Percentiles rank a stretch among this genome's conserved stretches.
These are phyloP conservation scores for Silene latifolia DNA, from an alignment of 148 eudicot genomes.

Conservation along the genomic window DNA sequence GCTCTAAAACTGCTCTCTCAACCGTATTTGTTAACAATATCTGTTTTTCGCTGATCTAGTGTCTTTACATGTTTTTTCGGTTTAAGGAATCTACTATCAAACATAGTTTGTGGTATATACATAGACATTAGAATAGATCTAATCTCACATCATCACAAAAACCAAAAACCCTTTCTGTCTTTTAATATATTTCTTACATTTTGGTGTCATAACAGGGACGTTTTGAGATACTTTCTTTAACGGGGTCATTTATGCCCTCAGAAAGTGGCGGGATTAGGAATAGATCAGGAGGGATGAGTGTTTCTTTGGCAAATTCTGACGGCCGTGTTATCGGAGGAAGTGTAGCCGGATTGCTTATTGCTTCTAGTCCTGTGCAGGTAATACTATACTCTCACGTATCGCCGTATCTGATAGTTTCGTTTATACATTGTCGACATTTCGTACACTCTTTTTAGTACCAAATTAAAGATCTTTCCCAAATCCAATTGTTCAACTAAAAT, in stretches of 20 bases:
- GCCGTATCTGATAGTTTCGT: background rate
- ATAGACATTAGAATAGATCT: too few species aligned
- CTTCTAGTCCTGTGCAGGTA: conserved; percentile 94
- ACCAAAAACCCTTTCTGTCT: background rate
- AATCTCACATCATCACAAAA: too few species aligned
- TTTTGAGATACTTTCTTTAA: conserved; percentile 87
- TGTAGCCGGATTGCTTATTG: conserved; percentile 86
- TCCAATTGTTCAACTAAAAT: background rate
- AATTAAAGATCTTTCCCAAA: background rate
- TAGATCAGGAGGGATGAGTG: conserved; percentile 95
- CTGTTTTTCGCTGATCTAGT: background rate
- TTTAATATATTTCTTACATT: background rate
- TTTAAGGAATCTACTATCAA: background rate
- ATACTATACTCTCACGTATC: too few species aligned
- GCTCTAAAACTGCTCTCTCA: too few species aligned
- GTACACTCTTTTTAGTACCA: too few species aligned
- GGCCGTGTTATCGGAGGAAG: conserved; percentile 98
- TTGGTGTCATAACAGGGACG: conserved; percentile 57
- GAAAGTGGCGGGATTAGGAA: conserved; percentile 87
- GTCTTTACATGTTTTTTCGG: background rate
- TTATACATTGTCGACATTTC: background rate
- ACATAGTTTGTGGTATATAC: background rate
- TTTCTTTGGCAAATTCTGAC: conserved; percentile 89
- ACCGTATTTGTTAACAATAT: background rate
- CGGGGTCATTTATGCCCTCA: conserved; percentile 93